Percentiles rank a stretch among this genome's conserved stretches.
These are phyloP conservation scores for Golubevia sp. DNA, from an alignment of 1,284 basidiomycete genomes.

Conservation along the genomic window DNA sequence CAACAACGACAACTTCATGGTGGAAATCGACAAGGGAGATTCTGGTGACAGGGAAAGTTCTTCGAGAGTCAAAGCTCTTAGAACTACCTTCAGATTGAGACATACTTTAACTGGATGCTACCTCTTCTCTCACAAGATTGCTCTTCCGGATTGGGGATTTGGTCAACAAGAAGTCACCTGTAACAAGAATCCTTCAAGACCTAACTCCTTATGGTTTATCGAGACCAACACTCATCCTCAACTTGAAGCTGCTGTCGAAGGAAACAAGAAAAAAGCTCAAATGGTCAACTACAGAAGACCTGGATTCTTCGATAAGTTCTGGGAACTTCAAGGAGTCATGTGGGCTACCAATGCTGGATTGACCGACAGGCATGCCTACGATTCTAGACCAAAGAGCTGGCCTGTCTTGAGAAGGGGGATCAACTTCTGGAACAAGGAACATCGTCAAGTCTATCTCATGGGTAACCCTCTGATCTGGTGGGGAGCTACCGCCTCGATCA, in stretches of 20 bases:
- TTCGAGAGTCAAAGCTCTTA: constrained; percentile 77
- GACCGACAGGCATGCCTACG: constrained; percentile 91
- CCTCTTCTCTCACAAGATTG: constrained; percentile 96
- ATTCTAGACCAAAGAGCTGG: constrained; percentile 89
- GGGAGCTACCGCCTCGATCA: constrained; percentile 74
- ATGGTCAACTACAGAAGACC: constrained; percentile 71
- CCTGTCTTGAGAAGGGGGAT: constrained; percentile 88
- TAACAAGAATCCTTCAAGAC: constrained; percentile 89
- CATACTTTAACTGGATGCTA: constrained; percentile 91
- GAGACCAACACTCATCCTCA: constrained; percentile 80
- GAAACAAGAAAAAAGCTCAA: background rate
- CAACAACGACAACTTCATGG: constrained; percentile 90
- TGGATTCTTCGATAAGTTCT: constrained; percentile 86
- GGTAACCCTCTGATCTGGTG: constrained; percentile 96
- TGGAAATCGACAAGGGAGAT: constrained; percentile 79
- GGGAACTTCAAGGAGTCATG: constrained; percentile 92
- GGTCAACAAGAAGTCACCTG: constrained; percentile 98
- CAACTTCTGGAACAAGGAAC: constrained; percentile 94
- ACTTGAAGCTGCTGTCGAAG: constrained; percentile 9
- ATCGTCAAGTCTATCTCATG: constrained; percentile 90
- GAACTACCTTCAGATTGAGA: constrained; percentile 81
- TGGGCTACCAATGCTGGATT: constrained; percentile 96
- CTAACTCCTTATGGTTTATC: constrained; percentile 91
- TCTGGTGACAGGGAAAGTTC: constrained; percentile 71
- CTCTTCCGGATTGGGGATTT: constrained; percentile 94